Evolutionary conservation across 495 filamentous ascomycete genomes (phyloP).

Genomic region (Corynascus novoguineensis): DNA sequence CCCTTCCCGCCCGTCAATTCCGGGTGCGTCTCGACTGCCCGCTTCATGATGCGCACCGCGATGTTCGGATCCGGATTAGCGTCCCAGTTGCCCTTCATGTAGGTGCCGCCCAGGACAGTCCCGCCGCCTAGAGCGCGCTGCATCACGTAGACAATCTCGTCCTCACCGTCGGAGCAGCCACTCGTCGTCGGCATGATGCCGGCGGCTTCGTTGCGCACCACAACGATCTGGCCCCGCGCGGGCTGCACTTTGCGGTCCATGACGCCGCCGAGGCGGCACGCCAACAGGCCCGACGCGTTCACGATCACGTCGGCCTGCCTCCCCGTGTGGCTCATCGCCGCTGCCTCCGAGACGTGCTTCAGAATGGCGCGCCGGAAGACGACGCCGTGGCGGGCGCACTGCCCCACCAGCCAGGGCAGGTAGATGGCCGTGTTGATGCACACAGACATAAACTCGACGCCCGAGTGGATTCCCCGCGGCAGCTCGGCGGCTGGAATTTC

Average conservation of each 20-base stretch:
- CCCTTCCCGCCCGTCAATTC: conserved; percentile 70
- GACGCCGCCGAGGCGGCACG: conserved; percentile 74
- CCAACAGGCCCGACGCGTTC: conserved; percentile 80
- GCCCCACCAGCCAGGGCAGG: conserved; percentile 73
- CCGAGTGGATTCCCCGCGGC: conserved; percentile 57
- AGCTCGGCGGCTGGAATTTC: conserved; percentile 52
- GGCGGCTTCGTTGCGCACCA: conserved; percentile 77
- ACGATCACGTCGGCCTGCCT: conserved; percentile 66
- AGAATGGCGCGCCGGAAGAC: conserved; percentile 55
- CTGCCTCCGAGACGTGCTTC: conserved; percentile 68
- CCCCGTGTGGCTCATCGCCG: conserved; percentile 54
- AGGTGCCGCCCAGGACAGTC: conserved; percentile 82
- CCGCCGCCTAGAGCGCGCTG: conserved; percentile 70
- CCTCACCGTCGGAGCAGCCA: conserved; percentile 73
- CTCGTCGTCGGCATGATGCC: conserved; percentile 65
- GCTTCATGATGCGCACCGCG: conserved; percentile 83
- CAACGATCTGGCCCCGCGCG: conserved; percentile 77
- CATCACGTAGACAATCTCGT: conserved; percentile 88
- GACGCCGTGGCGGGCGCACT: conserved; percentile 67
- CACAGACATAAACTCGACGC: conserved; percentile 68
- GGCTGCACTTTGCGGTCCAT: conserved; percentile 69
- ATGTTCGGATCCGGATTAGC: conserved; percentile 71
- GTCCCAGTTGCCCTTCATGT: conserved; percentile 81
- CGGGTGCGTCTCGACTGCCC: conserved; percentile 67
- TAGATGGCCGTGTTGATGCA: conserved; percentile 91